A percentile compares a stretch with the other conserved stretches of the same genome.
Evolutionary conservation across 2,329 filamentous ascomycete species (phyloP).

Genomic region (Arthrobotrys conoides): DNA sequence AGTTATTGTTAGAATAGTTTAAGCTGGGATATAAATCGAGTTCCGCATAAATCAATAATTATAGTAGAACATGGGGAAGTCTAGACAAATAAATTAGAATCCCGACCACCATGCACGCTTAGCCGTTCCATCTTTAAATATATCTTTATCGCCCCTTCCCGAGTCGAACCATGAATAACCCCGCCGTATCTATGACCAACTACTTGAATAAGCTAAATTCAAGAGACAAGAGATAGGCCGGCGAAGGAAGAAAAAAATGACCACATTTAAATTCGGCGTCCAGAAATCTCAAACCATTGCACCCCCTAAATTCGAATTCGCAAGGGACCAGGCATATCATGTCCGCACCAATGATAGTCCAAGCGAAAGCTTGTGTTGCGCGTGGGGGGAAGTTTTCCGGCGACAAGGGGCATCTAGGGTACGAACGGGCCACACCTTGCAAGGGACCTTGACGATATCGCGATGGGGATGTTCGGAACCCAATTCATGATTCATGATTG

Average conservation of each 20-base stretch:
- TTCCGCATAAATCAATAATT: neutral
- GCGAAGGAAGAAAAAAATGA: neutral
- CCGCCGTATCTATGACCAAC: constrained; percentile 24
- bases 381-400: constrained; percentile 31
- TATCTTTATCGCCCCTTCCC: constrained; percentile 12
- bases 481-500: neutral
- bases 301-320: constrained; percentile 11
- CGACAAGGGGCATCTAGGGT: constrained; percentile 32
- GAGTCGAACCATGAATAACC: constrained; percentile 19
- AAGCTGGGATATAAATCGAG: neutral
- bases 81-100: constrained; percentile 5
- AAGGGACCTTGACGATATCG: neutral
- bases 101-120: neutral
- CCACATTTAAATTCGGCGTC: constrained; percentile 23
- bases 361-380: constrained; percentile 40
- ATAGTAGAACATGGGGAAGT: neutral
- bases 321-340: constrained; percentile 33
- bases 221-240: constrained; percentile 9
- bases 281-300: constrained; percentile 10
- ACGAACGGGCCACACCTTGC: neutral
- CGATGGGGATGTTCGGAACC: neutral
- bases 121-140: constrained; percentile 28
- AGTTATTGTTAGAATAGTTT: neutral
- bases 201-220: constrained; percentile 22
- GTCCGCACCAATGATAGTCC: constrained; percentile 14